Conservation (phyloP, 2,329 filamentous ascomycete genomes). For the Cadophora luteo-olivacea region DNA sequence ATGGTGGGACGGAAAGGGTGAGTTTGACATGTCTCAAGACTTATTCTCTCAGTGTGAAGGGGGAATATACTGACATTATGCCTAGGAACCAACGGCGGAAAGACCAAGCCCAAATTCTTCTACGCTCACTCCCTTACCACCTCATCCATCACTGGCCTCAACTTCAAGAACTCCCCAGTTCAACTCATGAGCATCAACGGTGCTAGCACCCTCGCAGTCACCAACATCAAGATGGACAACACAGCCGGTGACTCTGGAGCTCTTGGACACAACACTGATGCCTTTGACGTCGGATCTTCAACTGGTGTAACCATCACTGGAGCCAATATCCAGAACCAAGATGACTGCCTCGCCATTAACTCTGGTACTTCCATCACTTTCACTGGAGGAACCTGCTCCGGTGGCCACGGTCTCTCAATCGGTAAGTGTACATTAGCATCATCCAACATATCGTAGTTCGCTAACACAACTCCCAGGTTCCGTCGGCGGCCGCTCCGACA, state of each 20-base stretch:
- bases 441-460: too few relatives aligned
- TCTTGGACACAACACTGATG: constrained; percentile 60
- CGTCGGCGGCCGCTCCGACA: constrained; percentile 61
- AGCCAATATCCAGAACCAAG: constrained; percentile 62
- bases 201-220: constrained; percentile 52
- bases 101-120: constrained; percentile 71
- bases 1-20: constrained; percentile 50
- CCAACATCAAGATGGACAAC: constrained; percentile 62
- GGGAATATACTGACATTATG: constrained; percentile 36
- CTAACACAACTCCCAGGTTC: constrained; percentile 54
- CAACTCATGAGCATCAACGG: constrained; percentile 57
- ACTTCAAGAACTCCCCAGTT: constrained; percentile 61
- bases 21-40: not conserved
- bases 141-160: constrained; percentile 56
- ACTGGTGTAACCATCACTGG: constrained; percentile 56
- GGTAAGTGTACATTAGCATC: constrained; percentile 1
- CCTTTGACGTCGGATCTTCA: constrained; percentile 56
- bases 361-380: constrained; percentile 52
- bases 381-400: constrained; percentile 40
- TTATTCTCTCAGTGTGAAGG: not conserved
- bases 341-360: constrained; percentile 66
- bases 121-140: constrained; percentile 56
- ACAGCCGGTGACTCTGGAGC: constrained; percentile 54
- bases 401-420: constrained; percentile 47
- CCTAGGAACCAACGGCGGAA: constrained; percentile 60